phyloP scores from a whole-genome alignment of 352 stramenopile species.

The Globisporangium solare region DNA sequence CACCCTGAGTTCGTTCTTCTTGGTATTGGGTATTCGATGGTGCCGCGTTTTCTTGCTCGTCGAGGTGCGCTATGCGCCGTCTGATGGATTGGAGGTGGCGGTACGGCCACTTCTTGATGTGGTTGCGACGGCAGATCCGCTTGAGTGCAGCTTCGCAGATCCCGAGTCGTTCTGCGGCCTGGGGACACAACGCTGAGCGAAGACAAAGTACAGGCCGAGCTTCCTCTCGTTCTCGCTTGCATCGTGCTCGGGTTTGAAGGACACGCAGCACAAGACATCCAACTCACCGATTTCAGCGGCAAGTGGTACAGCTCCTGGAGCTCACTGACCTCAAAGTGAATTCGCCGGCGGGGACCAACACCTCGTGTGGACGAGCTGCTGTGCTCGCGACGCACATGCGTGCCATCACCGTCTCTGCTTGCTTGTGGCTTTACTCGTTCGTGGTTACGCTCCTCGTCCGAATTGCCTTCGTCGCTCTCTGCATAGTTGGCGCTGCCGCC shows the following conservation, averaged over 20 bases:
- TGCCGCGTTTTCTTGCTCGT: conserved; percentile 8
- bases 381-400: too few relatives aligned
- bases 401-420: too few relatives aligned
- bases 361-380: neutral
- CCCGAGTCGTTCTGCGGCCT: conserved; percentile 55
- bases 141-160: conserved; percentile 82
- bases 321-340: conserved; percentile 53
- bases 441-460: too few relatives aligned
- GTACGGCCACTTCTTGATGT: conserved; percentile 72
- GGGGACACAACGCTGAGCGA: conserved; percentile 20
- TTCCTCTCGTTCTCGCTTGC: neutral
- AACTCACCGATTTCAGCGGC: conserved; percentile 59
- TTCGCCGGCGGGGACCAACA: conserved; percentile 20
- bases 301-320: conserved; percentile 68
- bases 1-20: too few relatives aligned
- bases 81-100: conserved; percentile 57
- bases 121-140: conserved; percentile 69
- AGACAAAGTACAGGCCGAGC: neutral
- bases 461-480: too few relatives aligned
- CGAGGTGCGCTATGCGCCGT: conserved; percentile 39
- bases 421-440: too few relatives aligned
- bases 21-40: neutral
- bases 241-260: conserved; percentile 2
- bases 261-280: neutral
- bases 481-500: too few relatives aligned